These are phyloP conservation scores for Vitis hybrid DNA, from an alignment of 177 flowering plant genomes.

Conservation along the genomic window DNA sequence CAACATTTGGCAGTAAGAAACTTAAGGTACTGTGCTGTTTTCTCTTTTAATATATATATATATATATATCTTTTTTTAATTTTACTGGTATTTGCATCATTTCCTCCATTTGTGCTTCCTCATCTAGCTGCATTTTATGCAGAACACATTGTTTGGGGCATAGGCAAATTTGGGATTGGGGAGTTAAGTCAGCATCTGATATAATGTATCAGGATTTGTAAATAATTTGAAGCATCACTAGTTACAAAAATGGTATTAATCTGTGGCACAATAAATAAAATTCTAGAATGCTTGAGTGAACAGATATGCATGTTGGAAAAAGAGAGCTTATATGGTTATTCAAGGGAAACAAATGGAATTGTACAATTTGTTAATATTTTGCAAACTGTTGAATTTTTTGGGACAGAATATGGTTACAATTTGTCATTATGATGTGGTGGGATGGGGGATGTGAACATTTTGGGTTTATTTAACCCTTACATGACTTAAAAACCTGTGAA, in stretches of 20 bases:
- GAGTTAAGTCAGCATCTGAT: neutral
- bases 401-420: neutral
- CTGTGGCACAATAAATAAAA: too few species aligned
- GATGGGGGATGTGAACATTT: neutral
- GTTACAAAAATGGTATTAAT: too few species aligned
- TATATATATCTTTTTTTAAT: too few species aligned
- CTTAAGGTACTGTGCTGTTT: constrained; percentile 35
- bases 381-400: neutral
- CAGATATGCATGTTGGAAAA: neutral
- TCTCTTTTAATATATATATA: neutral
- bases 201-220: neutral
- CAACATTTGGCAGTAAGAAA: constrained; percentile 49
- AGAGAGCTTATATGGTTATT: neutral
- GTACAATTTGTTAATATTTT: neutral
- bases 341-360: neutral
- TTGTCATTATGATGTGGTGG: neutral
- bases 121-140: neutral
- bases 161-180: neutral
- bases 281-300: neutral
- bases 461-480: neutral
- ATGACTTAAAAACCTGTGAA: neutral
- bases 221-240: too few species aligned
- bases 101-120: constrained; percentile 5
- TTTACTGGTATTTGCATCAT: neutral
- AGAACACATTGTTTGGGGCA: neutral